Conservation (phyloP, 192 early-diverging fungal species). For the Coemansia guatemalensis region DNA sequence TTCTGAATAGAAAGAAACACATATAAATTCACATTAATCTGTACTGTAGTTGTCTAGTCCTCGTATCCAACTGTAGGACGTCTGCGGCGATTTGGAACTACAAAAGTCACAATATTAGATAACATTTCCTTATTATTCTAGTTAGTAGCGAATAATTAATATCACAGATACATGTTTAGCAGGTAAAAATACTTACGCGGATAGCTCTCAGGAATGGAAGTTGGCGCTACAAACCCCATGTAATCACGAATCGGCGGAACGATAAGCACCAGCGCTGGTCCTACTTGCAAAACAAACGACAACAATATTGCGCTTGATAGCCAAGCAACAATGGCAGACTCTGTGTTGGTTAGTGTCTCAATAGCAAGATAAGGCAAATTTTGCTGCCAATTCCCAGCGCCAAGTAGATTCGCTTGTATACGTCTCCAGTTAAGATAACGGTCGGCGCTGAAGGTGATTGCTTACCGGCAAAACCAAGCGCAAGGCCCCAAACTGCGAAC, state of each 20-base stretch:
- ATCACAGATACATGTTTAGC: not conserved
- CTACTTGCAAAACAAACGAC: conserved; percentile 14
- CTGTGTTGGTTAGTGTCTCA: not conserved
- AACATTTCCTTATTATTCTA: not conserved
- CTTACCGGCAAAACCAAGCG: conserved; percentile 45
- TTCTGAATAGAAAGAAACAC: not conserved
- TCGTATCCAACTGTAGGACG: conserved; percentile 40
- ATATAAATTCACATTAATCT: not conserved
- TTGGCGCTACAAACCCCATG: conserved; percentile 31
- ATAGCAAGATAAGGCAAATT: not conserved
- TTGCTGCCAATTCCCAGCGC: too few species aligned
- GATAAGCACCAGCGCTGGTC: conserved; percentile 34
- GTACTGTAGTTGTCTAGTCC: conserved; percentile 14
- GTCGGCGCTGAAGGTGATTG: not conserved
- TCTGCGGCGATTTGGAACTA: conserved; percentile 44
- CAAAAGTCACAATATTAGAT: not conserved
- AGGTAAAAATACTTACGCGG: conserved; percentile 33
- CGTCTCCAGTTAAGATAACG: not conserved
- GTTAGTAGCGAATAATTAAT: not conserved
- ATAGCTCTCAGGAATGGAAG: conserved; percentile 33
- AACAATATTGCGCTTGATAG: not conserved
- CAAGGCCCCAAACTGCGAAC: conserved; percentile 50
- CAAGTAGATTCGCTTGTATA: not conserved
- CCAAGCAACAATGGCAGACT: too few species aligned
- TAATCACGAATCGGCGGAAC: conserved; percentile 36